A percentile compares a stretch with the other conserved stretches of the same genome.
Evolutionary conservation across 164 flowering plant species (phyloP).

Genomic region (Piper longum): DNA sequence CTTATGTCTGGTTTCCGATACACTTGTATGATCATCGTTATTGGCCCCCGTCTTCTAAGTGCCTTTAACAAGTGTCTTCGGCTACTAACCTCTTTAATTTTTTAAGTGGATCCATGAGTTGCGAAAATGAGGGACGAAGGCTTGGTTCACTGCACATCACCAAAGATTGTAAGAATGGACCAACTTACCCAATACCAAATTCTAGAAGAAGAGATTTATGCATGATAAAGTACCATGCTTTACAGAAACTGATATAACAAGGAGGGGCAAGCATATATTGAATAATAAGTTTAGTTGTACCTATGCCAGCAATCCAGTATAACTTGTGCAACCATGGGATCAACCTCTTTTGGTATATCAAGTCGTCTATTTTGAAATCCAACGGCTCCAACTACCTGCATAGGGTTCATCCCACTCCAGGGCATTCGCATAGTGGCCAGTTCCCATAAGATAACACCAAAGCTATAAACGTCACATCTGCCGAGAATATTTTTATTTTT

Average conservation of each 20-base stretch:
- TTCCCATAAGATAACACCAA: slow-evolving; percentile 96
- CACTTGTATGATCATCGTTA: slow-evolving; percentile 5
- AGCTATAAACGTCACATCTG: slow-evolving; percentile 93
- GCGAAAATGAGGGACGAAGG: slow-evolving; percentile 64
- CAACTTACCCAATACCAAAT: background rate
- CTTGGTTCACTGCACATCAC: slow-evolving; percentile 65
- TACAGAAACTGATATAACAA: too few species aligned
- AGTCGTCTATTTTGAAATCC: slow-evolving; percentile 89
- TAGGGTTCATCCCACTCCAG: slow-evolving; percentile 90
- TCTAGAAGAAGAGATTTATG: background rate
- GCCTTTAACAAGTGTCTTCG: slow-evolving; percentile 13
- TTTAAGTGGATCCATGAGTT: slow-evolving; percentile 62
- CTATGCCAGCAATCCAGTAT: slow-evolving; percentile 83
- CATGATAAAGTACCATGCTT: too few species aligned
- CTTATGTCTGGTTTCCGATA: slow-evolving; percentile 23
- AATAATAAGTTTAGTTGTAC: slow-evolving; percentile 20
- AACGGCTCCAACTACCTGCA: slow-evolving; percentile 99
- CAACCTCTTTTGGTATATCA: slow-evolving; percentile 66
- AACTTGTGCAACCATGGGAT: slow-evolving; percentile 62
- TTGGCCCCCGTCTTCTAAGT: slow-evolving; percentile 6
- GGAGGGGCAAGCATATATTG: background rate
- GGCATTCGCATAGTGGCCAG: slow-evolving; percentile 64
- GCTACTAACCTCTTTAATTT: slow-evolving; percentile 30
- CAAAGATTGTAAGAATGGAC: background rate
- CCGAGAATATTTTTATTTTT: slow-evolving; percentile 4